Conservation (phyloP, 345 rosid genomes). For the Turnera subulata region DNA sequence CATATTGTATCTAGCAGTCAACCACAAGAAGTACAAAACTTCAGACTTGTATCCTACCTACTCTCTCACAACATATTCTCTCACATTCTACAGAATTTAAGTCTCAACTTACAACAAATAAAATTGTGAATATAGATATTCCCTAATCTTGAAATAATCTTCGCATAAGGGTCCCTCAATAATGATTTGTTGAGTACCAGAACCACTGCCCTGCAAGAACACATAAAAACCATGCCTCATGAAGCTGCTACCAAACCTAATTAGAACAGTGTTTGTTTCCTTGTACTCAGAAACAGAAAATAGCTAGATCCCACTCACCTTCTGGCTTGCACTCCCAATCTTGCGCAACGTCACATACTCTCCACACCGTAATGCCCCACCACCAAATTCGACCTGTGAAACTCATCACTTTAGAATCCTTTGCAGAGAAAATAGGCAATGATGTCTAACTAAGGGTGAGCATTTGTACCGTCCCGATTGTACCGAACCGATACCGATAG, state of each 20-base stretch:
- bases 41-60: no score
- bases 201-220: conserved; percentile 60
- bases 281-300: neutral
- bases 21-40: no score
- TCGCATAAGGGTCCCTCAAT: conserved; percentile 94
- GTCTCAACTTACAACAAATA: conserved; percentile 49
- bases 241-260: no score
- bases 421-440: neutral
- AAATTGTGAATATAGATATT: conserved; percentile 82
- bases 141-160: conserved; percentile 86
- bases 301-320: no score
- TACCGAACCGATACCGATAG: no score
- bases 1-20: no score
- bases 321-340: conserved; percentile 69
- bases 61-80: no score
- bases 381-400: conserved; percentile 83
- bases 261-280: neutral
- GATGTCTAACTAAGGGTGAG: neutral
- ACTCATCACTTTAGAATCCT: neutral
- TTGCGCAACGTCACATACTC: conserved; percentile 85
- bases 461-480: no score
- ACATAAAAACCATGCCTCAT: no score
- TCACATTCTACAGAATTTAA: no score
- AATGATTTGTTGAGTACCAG: conserved; percentile 81
- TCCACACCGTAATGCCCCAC: conserved; percentile 89